Evolutionary conservation across 83 land plant genomes (phyloP), one percentile per base, ranked within the genome.

Genomic region (Larix sibirica): DNA sequence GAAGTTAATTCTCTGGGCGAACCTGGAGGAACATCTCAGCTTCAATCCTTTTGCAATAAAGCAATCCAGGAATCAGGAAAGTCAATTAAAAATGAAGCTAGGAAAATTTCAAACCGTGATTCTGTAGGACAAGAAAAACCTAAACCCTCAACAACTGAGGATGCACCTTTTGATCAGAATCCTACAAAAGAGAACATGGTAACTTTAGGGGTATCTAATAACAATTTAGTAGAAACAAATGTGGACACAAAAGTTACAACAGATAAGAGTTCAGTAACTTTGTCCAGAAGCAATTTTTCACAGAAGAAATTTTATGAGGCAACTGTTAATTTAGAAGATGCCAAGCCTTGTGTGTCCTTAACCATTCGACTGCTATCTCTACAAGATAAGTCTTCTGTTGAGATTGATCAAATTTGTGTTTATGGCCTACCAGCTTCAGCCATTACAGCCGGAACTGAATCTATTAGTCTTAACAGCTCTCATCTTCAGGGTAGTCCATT

Each of bases 331-430:
- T 88, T 93, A 13, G 82, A 56, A 63, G 90, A 89, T 89, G 84
- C 89, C 68, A 63, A 77, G n/a, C 92, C 95, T 31, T 93, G 93
- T 81, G 67, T 83, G 26, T 91, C 88, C 33, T 33, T 93, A 63
- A 93, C 95, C 12, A 66, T 93, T 58, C 90, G 93, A 0, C 47
- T 93, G 81, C 89, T 93, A 3, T 91, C 95, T 5, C 88, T 93
- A 66, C 89, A 93, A 81, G 74, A 69, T 16, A 91, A 86, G 69
- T 83, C 68, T 4, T 73, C n/a, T 80, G 87, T 91, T 6, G 85
- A 61, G 80, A 66, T 93, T 63, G 90, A 88, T 44, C 86, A 89
- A 77, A 66, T 93, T 23, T 91, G 88, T 86, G 84, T 93, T 73
- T 88, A 84, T 82, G 95, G 87, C 28, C 85, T 86, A 80, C 87